Evolutionary conservation across 768 basidiomycete species (phyloP).

Genomic region (Suillus spraguei): DNA sequence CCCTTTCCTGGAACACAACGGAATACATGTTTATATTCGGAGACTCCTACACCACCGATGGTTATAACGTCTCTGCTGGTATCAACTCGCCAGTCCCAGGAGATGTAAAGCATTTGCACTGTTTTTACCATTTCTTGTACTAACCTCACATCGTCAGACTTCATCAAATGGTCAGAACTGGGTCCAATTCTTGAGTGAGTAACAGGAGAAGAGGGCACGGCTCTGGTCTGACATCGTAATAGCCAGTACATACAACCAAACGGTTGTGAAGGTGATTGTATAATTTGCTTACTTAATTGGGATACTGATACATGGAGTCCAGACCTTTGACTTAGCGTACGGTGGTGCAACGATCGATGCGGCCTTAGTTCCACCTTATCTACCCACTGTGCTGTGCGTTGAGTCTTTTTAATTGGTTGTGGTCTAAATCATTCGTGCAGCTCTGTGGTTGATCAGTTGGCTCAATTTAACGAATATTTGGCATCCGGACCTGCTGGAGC

Average conservation of each 20-base stretch:
- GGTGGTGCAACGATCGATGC: constrained; percentile 69
- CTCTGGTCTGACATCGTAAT: constrained; percentile 10
- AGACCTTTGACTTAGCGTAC: constrained; percentile 69
- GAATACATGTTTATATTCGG: constrained; percentile 63
- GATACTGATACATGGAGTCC: constrained; percentile 11
- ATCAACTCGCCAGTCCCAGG: constrained; percentile 53
- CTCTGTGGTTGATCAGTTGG: constrained; percentile 54
- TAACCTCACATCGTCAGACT: constrained; percentile 38
- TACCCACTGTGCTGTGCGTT: constrained; percentile 50
- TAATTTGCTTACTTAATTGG: background rate
- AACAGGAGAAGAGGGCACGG: background rate
- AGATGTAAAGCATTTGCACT: constrained; percentile 39
- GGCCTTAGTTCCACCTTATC: constrained; percentile 54
- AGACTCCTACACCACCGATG: constrained; percentile 63
- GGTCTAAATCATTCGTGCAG: constrained; percentile 15
- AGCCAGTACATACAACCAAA: constrained; percentile 60
- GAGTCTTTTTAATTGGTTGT: background rate
- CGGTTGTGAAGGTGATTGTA: constrained; percentile 45
- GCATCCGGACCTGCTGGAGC: constrained; percentile 51
- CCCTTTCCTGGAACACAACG: constrained; percentile 52
- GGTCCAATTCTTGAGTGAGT: constrained; percentile 54
- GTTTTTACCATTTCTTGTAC: constrained; percentile 3
- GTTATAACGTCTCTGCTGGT: constrained; percentile 61
- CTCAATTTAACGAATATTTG: constrained; percentile 51
- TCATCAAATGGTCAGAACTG: constrained; percentile 67